Conservation (phyloP, 2,329 filamentous ascomycete species). For the Penicillium verrucosum region DNA sequence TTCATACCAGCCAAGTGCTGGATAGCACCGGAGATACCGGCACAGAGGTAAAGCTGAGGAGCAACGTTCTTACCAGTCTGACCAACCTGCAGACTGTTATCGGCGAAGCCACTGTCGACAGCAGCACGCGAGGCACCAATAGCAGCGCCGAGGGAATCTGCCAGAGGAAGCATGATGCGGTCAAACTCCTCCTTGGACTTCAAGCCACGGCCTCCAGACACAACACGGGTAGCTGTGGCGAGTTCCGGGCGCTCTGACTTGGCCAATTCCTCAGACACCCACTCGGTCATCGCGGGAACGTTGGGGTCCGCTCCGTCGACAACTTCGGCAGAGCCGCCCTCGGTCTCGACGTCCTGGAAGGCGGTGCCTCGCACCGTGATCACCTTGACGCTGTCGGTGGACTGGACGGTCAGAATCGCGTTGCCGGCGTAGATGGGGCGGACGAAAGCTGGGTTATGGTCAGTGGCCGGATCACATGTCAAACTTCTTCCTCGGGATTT, state of each 20-base stretch:
- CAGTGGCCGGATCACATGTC: slow-evolving; percentile 22
- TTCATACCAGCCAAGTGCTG: slow-evolving; percentile 99
- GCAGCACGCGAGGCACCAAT: slow-evolving; percentile 93
- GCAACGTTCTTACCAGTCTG: slow-evolving; percentile 99
- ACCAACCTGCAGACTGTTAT: slow-evolving; percentile 96
- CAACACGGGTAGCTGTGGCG: slow-evolving; percentile 80
- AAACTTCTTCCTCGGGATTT: neutral
- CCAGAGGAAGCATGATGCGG: slow-evolving; percentile 83
- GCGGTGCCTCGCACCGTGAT: slow-evolving; percentile 92
- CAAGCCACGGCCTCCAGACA: slow-evolving; percentile 88
- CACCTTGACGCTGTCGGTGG: slow-evolving; percentile 77
- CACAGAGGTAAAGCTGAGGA: slow-evolving; percentile 89
- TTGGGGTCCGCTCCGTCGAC: slow-evolving; percentile 85
- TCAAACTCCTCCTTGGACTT: slow-evolving; percentile 99
- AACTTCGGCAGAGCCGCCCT: slow-evolving; percentile 70
- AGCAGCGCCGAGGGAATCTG: slow-evolving; percentile 89
- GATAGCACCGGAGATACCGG: slow-evolving; percentile 94
- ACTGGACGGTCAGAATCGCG: slow-evolving; percentile 93
- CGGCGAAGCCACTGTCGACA: slow-evolving; percentile 94
- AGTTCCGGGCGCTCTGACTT: slow-evolving; percentile 94
- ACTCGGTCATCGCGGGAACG: slow-evolving; percentile 68
- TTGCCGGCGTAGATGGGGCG: slow-evolving; percentile 97
- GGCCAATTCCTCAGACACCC: slow-evolving; percentile 89
- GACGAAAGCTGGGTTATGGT: slow-evolving; percentile 65
- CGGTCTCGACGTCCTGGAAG: slow-evolving; percentile 71